Percentiles rank a stretch among this genome's conserved stretches.
These are phyloP conservation scores for Polyporus tsugae DNA, from an alignment of 1,284 basidiomycete species.

Conservation along the genomic window DNA sequence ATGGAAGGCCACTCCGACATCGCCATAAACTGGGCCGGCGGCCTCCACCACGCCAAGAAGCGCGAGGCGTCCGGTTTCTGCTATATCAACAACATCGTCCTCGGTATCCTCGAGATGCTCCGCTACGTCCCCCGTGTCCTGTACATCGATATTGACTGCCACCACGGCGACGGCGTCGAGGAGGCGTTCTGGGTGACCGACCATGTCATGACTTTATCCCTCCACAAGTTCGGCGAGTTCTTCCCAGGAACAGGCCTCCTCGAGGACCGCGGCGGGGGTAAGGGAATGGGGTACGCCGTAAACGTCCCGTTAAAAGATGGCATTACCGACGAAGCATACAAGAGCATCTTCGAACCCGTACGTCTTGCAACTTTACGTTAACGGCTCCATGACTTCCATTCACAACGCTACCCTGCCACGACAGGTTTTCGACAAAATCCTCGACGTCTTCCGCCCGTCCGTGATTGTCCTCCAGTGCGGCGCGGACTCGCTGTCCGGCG, in stretches of 20 bases:
- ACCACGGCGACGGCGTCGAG: slow-evolving; percentile 98
- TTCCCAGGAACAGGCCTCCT: slow-evolving; percentile 95
- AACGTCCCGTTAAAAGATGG: slow-evolving; percentile 97
- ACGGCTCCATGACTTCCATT: too few species aligned
- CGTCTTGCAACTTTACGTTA: slow-evolving; percentile 41
- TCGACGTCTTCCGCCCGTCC: slow-evolving; percentile 91
- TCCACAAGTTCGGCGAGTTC: slow-evolving; percentile 98
- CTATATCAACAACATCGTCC: slow-evolving; percentile 97
- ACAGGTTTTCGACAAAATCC: slow-evolving; percentile 86
- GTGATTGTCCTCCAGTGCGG: slow-evolving; percentile 96
- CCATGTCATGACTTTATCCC: slow-evolving; percentile 94
- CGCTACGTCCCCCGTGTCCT: slow-evolving; percentile 87
- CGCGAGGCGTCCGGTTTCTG: slow-evolving; percentile 96
- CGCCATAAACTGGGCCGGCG: slow-evolving; percentile 98
- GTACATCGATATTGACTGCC: slow-evolving; percentile 98
- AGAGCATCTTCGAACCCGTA: slow-evolving; percentile 90
- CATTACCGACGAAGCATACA: slow-evolving; percentile 86
- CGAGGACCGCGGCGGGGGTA: slow-evolving; percentile 86
- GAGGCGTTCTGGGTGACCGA: slow-evolving; percentile 99
- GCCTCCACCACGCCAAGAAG: slow-evolving; percentile 98
- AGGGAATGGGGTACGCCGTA: slow-evolving; percentile 90
- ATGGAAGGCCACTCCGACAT: slow-evolving; percentile 89
- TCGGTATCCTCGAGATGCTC: slow-evolving; percentile 89
- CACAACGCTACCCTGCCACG: too few species aligned
- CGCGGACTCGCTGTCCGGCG: slow-evolving; percentile 93